Base-by-base conservation (phyloP, 2,329 filamentous ascomycete species). In the Colletotrichum tabaci region DNA sequence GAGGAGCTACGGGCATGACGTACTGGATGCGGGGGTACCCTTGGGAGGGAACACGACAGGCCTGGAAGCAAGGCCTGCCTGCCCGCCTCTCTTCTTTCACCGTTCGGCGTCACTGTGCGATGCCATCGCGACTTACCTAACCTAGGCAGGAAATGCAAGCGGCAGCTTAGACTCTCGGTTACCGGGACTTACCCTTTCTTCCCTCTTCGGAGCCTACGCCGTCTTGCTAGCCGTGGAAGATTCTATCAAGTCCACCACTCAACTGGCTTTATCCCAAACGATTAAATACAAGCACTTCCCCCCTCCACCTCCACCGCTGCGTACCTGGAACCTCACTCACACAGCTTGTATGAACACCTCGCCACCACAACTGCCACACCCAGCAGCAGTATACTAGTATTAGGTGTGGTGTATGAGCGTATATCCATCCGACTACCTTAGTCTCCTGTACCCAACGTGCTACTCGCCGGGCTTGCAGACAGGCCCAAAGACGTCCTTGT, bases 1-100 rank as follows among this genome's bases (percentile, higher is more conserved):
- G 61, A 53, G 68, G 49, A 71, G 68, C 69, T 69, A 69, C 66
- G 60, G 66, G 50, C 53, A 72, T 72, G 69, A 72, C 69, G 69
- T 72, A 71, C 46, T 16, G 64, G 30, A 16, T 62, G 68, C 68
- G 65, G 69, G 65, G 69, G 53, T 38, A 58, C 47, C 61, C 65
- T 47, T 49, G 66, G 53, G 21, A 38, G 8, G 18, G 50, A 30
- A 56, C 38, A 30, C 40, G 26, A 63, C 23, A 23, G 26, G 52
- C 65, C 26, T 21, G 50, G n/a, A 68, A 58, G 46, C 46, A 68
- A 64, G 65, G 65, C 35, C 35, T 38, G 35, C 35, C 35, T 38
- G 35, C 35, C 35, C 9, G 35, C 35, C 35, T 49, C 30, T 56
- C 35, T 46, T 57, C 46, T 58, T 46, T 67, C 44, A 18, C 68